Conservation (phyloP, 371 early-diverging fungal species). For the Catenaria anguillulae region DNA sequence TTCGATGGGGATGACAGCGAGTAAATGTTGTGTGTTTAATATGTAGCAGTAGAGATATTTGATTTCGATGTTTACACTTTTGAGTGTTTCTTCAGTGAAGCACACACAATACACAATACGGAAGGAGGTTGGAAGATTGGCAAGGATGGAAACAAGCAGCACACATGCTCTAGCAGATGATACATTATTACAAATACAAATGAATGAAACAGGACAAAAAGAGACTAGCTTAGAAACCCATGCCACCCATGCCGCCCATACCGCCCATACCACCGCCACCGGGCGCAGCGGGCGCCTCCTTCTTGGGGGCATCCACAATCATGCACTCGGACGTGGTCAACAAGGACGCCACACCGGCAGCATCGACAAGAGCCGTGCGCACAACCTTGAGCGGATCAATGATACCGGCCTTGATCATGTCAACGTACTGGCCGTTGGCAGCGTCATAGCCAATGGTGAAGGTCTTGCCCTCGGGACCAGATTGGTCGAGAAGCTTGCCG, state of each 20-base stretch:
- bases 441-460: slow-evolving; percentile 90
- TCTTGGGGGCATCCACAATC: slow-evolving; percentile 87
- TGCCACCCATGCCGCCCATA: slow-evolving; percentile 38
- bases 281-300: slow-evolving; percentile 32
- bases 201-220: no score
- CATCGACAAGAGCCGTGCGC: slow-evolving; percentile 88
- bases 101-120: no score
- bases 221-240: neutral
- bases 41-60: no score
- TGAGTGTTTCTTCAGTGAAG: no score
- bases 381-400: slow-evolving; percentile 97
- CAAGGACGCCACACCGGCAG: slow-evolving; percentile 86
- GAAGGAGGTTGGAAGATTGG: no score
- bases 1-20: no score
- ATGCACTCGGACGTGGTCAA: slow-evolving; percentile 92
- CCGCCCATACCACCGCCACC: slow-evolving; percentile 42
- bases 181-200: no score
- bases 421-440: slow-evolving; percentile 70
- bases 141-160: no score
- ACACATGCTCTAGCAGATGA: no score
- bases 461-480: slow-evolving; percentile 28
- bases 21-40: no score
- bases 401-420: slow-evolving; percentile 90
- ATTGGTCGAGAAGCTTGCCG: slow-evolving; percentile 74
- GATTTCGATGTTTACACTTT: no score